These are phyloP conservation scores for Saturnispora zaruensis DNA, from an alignment of 805 yeast species.

Conservation along the genomic window DNA sequence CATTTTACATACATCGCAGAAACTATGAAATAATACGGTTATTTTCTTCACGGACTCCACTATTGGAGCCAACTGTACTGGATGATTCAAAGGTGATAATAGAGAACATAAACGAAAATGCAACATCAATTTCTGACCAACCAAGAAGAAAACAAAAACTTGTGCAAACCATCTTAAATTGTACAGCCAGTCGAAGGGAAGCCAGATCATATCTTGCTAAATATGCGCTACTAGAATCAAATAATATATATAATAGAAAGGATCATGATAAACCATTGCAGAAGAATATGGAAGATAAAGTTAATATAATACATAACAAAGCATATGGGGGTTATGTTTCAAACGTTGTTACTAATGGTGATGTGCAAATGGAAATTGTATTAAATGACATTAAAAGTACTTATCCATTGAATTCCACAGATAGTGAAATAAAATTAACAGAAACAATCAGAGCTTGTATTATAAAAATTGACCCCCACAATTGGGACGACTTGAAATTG, in stretches of 20 bases:
- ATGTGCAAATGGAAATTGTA: neutral
- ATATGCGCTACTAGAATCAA: slow-evolving; percentile 42
- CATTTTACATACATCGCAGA: neutral
- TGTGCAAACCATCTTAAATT: slow-evolving; percentile 73
- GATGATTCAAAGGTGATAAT: neutral
- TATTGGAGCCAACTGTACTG: neutral
- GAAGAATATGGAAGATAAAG: neutral
- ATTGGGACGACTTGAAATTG: slow-evolving; percentile 21
- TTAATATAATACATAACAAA: slow-evolving; percentile 9
- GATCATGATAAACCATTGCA: neutral
- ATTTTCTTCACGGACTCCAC: neutral
- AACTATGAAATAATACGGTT: neutral
- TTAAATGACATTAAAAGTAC: slow-evolving; percentile 13
- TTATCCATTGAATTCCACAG: neutral
- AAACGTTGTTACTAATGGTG: slow-evolving; percentile 10
- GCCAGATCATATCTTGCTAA: slow-evolving; percentile 72
- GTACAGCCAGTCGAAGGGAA: slow-evolving; percentile 91
- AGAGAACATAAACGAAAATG: neutral
- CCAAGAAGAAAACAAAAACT: slow-evolving; percentile 49
- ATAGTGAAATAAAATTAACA: slow-evolving; percentile 24
- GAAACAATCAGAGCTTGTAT: slow-evolving; percentile 46
- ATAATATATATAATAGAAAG: slow-evolving; percentile 23
- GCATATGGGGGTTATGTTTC: slow-evolving; percentile 3
- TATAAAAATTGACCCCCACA: slow-evolving; percentile 38
- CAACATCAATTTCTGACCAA: neutral